Conservation (phyloP, 148 eudicot species). For the Rhododendron griersonianum region DNA sequence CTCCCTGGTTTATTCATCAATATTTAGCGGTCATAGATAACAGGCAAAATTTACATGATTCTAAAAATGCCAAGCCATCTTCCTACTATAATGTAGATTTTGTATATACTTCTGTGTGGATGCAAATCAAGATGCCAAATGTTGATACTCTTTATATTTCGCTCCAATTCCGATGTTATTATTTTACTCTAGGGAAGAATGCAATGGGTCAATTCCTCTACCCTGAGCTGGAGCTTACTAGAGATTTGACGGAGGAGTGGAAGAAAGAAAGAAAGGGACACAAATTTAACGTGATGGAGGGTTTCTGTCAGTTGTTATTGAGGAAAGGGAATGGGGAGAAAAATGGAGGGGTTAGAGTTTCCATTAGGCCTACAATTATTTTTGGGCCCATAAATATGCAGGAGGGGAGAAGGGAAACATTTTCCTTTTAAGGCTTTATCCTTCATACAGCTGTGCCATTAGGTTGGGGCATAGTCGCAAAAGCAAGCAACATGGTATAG, state of each 20-base stretch:
- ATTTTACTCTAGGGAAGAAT: neutral
- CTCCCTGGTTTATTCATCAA: neutral
- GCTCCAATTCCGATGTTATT: neutral
- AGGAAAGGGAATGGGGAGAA: neutral
- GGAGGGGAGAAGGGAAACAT: neutral
- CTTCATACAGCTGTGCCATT: neutral
- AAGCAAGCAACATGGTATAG: neutral
- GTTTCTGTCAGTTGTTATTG: neutral
- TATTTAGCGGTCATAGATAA: neutral
- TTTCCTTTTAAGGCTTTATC: neutral
- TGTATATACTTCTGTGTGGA: neutral
- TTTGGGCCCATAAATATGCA: neutral
- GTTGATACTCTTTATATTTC: neutral
- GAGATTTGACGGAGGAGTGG: neutral
- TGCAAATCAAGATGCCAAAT: neutral
- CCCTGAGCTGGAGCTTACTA: neutral
- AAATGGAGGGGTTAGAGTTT: neutral
- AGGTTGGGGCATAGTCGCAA: neutral
- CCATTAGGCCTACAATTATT: neutral
- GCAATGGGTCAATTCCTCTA: neutral
- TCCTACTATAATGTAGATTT: neutral
- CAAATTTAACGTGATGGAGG: neutral
- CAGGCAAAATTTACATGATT: neutral
- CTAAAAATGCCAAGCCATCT: neutral
- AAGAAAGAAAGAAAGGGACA: neutral